These are phyloP conservation scores for Entrophospora sp. DNA, from an alignment of 192 early-diverging fungal species.

Conservation along the genomic window DNA sequence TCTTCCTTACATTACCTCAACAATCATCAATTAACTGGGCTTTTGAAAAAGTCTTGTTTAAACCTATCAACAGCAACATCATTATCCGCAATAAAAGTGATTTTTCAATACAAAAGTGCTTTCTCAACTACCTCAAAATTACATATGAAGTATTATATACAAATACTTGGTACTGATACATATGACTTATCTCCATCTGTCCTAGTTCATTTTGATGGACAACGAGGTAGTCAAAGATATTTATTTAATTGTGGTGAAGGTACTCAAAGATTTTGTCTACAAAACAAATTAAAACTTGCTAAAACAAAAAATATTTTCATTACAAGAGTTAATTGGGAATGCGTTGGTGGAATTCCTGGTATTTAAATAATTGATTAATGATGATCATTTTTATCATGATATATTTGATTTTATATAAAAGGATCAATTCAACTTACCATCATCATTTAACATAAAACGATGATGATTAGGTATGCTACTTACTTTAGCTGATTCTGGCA, in stretches of 20 bases:
- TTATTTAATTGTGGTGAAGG: conserved; percentile 94
- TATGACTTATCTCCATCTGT: conserved; percentile 53
- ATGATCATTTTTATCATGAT: not conserved
- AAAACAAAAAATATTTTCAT: conserved; percentile 75
- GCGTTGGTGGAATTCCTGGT: conserved; percentile 84
- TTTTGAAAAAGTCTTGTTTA: too few relatives aligned
- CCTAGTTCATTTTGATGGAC: conserved; percentile 60
- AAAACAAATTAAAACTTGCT: conserved; percentile 60
- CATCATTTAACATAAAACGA: too few relatives aligned
- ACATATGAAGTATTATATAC: conserved; percentile 43
- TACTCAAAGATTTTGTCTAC: conserved; percentile 74
- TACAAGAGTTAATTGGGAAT: conserved; percentile 76
- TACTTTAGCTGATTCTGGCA: conserved; percentile 73
- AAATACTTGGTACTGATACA: conserved; percentile 39
- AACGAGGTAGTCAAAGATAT: conserved; percentile 48
- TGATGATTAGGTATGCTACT: conserved; percentile 83
- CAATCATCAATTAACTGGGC: too few relatives aligned
- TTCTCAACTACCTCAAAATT: conserved; percentile 25
- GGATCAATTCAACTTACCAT: not conserved
- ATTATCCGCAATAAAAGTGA: too few relatives aligned
- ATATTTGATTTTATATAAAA: not conserved
- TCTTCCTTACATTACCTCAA: too few relatives aligned
- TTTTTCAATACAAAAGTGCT: too few relatives aligned
- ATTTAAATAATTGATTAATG: conserved; percentile 7
- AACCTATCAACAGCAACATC: too few relatives aligned